Percentiles rank a stretch among this genome's conserved stretches.
These are phyloP conservation scores for Diutina ranongensis DNA, from an alignment of 1,139 yeast species.

Conservation along the genomic window DNA sequence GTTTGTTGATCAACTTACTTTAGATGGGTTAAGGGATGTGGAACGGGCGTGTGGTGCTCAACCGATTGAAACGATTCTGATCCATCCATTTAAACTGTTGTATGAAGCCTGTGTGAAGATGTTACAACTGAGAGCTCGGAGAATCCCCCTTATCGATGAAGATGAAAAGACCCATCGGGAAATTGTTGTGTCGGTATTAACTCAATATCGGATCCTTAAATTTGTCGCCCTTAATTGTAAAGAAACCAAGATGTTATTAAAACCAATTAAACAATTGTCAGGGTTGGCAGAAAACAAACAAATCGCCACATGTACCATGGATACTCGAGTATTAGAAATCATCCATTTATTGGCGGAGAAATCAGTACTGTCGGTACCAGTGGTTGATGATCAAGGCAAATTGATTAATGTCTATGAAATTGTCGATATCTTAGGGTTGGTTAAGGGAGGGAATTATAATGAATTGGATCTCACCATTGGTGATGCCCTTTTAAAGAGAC, in stretches of 20 bases:
- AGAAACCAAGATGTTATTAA: slow-evolving; percentile 76
- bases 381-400: slow-evolving; percentile 42
- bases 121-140: slow-evolving; percentile 81
- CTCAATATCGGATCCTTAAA: slow-evolving; percentile 92
- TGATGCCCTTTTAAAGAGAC: slow-evolving; percentile 87
- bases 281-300: slow-evolving; percentile 50
- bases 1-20: slow-evolving; percentile 73
- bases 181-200: slow-evolving; percentile 87
- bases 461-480: slow-evolving; percentile 90
- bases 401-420: slow-evolving; percentile 91
- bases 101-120: slow-evolving; percentile 92
- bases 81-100: slow-evolving; percentile 83
- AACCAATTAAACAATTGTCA: slow-evolving; percentile 58
- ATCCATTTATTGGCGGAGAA: slow-evolving; percentile 71
- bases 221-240: slow-evolving; percentile 94
- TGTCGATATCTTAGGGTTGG: slow-evolving; percentile 83
- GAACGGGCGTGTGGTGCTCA: slow-evolving; percentile 84
- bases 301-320: slow-evolving; percentile 75
- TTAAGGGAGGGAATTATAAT: slow-evolving; percentile 89
- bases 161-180: slow-evolving; percentile 91
- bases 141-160: slow-evolving; percentile 89
- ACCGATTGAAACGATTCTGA: slow-evolving; percentile 78
- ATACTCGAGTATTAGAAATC: slow-evolving; percentile 89
- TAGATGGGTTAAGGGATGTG: slow-evolving; percentile 76
- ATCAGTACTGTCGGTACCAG: slow-evolving; percentile 86